Evolutionary conservation across 2,329 filamentous ascomycete genomes (phyloP).

Genomic region (Pseudogymnoascus sp.): DNA sequence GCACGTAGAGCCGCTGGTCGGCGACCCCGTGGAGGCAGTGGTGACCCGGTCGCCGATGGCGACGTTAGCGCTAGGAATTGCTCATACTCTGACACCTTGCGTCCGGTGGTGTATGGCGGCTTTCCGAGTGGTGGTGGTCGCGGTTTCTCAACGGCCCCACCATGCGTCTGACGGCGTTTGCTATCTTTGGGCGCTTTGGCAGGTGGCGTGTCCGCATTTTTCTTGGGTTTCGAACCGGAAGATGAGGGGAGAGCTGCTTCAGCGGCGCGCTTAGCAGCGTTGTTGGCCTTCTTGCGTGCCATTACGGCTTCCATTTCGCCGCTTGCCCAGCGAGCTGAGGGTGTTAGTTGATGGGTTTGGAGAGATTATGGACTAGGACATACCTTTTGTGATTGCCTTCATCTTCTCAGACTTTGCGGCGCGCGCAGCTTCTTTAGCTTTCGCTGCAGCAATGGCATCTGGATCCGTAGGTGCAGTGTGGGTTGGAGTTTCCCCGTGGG

Average conservation of each 20-base stretch:
- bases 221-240: neutral
- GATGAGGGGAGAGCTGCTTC: neutral
- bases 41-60: neutral
- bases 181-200: neutral
- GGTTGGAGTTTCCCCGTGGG: neutral
- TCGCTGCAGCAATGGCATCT: neutral
- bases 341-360: neutral
- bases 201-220: neutral
- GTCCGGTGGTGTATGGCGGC: neutral
- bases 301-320: slow-evolving; percentile 55
- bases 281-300: slow-evolving; percentile 52
- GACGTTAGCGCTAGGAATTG: slow-evolving; percentile 9
- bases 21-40: slow-evolving; percentile 4
- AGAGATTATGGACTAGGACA: neutral
- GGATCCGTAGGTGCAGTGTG: neutral
- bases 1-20: slow-evolving; percentile 13
- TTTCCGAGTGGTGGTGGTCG: neutral
- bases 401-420: slow-evolving; percentile 12
- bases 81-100: slow-evolving; percentile 14
- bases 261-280: slow-evolving; percentile 42
- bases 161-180: neutral
- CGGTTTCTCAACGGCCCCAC: neutral
- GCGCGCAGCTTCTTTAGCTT: slow-evolving; percentile 6
- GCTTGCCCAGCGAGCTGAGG: slow-evolving; percentile 46
- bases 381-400: slow-evolving; percentile 14